Base-by-base conservation (phyloP, 257 asterid genomes). In the Forsythia viridissima region DNA sequence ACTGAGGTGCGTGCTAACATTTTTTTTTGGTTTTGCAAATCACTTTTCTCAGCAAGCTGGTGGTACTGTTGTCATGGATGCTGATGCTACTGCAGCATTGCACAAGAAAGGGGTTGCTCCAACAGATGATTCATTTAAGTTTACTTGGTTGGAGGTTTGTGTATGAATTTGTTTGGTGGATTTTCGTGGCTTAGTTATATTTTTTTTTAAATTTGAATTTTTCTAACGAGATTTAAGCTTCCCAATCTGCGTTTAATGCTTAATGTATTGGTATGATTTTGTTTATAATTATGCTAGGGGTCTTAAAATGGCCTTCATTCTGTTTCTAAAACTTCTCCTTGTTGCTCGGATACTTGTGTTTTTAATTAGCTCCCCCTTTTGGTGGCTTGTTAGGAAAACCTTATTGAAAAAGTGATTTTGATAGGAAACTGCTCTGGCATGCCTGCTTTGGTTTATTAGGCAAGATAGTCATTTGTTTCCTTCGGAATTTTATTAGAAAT, bases 141-240 rank as follows among this genome's bases (percentile, higher is more conserved):
- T 90, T 85, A 86, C 90, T 51, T 93, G 98, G 99, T 85, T 89
- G 83, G 77, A 91, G 99, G 99, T 94, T 79, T 80, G 90, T 81
- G 57, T 63, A 55, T 71, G n/a, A 9, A 13, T 67, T 2, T 20
- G 34, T 61, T 4, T 71, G 18, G n/a, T 75, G 10, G 71, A 43
- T 72, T 66, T 55, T 3, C 43, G 18, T 67, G 42, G 21, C 74
- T 72, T 42, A 11, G 10, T 38, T 59, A 65, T 78, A 55, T n/a
- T 41, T 18, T 13, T 71, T 72, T 11, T 10, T 36, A 21, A 21
- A 52, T 39, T 38, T 5, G 24, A 43, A 46, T 68, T 39, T 71
- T 68, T 67, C 30, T 38, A 71, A 76, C 21, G 3, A 0, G 16
- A 34, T 73, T 44, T 36, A 77, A 48, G 41, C 4, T 77, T 75